Conservation (phyloP, 257 asterid species). For the Handroanthus guayacan region DNA sequence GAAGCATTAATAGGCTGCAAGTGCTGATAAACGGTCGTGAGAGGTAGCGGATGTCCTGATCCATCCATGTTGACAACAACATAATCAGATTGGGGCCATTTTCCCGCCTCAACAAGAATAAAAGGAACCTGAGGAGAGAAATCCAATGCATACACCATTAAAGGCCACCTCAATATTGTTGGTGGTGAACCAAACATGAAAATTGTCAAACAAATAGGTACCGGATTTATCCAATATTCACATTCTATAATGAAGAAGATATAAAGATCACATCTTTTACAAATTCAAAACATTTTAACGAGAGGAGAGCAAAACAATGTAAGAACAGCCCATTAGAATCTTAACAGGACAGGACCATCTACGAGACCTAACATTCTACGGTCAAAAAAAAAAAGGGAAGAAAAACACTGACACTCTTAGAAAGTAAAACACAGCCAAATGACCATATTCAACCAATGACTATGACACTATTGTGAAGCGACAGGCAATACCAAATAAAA, state of each 20-base stretch:
- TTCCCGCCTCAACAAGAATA: constrained; percentile 70
- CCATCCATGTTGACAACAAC: constrained; percentile 85
- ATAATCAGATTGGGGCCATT: constrained; percentile 66
- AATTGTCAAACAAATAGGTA: background rate
- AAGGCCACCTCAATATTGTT: constrained; percentile 27
- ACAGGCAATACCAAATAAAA: constrained; percentile 12
- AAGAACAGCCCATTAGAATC: constrained; percentile 5
- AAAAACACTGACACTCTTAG: background rate
- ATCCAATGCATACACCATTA: constrained; percentile 20
- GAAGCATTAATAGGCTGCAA: constrained; percentile 71
- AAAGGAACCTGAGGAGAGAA: constrained; percentile 77
- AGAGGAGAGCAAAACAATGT: constrained; percentile 1
- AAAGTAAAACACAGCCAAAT: constrained; percentile 12
- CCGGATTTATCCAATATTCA: background rate
- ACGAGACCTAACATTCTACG: constrained; percentile 16
- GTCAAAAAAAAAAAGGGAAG: background rate
- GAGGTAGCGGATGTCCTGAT: constrained; percentile 84
- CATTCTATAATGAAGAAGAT: background rate
- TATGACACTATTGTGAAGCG: constrained; percentile 10
- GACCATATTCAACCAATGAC: background rate
- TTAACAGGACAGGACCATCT: background rate
- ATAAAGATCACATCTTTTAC: background rate
- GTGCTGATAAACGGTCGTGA: constrained; percentile 73
- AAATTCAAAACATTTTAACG: background rate
- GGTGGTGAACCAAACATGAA: background rate